Base-by-base conservation (phyloP, 768 basidiomycete genomes). In the Serpula lacrymans region DNA sequence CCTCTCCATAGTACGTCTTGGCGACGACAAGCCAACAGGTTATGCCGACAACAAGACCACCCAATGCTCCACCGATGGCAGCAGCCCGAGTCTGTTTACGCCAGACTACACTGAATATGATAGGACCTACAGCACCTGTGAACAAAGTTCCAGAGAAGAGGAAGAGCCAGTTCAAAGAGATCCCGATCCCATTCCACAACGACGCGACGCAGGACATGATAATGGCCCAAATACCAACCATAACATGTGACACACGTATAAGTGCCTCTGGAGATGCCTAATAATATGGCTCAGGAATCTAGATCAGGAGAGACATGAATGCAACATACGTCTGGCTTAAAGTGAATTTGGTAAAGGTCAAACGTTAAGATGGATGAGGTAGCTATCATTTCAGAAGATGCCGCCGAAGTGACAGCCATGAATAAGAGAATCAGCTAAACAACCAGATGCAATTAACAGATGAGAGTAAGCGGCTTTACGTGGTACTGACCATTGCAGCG, bases 1-100 rank as follows among this genome's bases (percentile, higher is more conserved):
- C 31, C 27, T 47, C 48, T 6, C 48, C 48, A 13, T 50, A 50
- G 34, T 50, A 48, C 24, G 35, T 42, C 14, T 50, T 43, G 12
- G 48, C 48, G 23, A 50, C 48, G 16, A 72, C 55, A 61, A 74
- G 67, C 72, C 72, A 74, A 9, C 70, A 69, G 1, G 67, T 45
- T 61, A 74, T 71, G 32, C 70, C 71, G 6, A 67, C 50, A 1
- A 64, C 51, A 12, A 67, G 67, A 5, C 71, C 72, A n/a, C 58
- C 52, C 34, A 73, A 51, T 13, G 68, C 59, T 1, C 72, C 72
- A 21, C 50, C 37, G 33, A 70, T 56, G 3, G 72, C 67, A 24
- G 61, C 70, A 3, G 59, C 56, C 13, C 55, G 49, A 1, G 67
- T 66, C 17, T 73, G 56, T 48, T 71, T 70, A 24, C 64, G 63